Evolutionary conservation across 768 basidiomycete genomes (phyloP), one percentile per base, ranked within the genome.

Genomic region (Boletus rufocinnamomeus): DNA sequence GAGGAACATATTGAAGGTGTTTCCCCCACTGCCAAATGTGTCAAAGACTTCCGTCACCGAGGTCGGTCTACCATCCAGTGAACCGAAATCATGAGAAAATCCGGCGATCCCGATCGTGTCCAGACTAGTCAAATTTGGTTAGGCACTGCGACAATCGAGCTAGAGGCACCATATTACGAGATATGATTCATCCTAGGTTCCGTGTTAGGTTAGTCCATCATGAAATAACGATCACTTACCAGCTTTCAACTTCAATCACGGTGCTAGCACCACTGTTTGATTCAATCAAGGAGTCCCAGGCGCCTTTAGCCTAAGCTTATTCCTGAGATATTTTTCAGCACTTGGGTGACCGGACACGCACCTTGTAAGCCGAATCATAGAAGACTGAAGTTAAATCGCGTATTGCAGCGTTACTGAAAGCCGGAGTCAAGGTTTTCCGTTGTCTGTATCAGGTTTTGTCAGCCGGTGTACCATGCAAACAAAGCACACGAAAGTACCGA

Each of bases 181-280:
- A 80, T 71, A 56, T 66, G 70, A 61, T 78, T 81, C 81, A 80
- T 80, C 76, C 76, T 75, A 35, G 14, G 37, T n/a, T 30, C 14
- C 32, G 21, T 4, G n/a, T 54, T 4, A 16, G 28, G 3, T 30
- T 14, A 9, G 4, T 48, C 13, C 3, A 43, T 37, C 11, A 38
- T 1, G 30, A 57, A 25, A 25, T 10, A 19, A n/a, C 5, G 8
- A 28, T n/a, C 4, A 25, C 71, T 10, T 44, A 78, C 80, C 82
- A 83, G 45, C 63, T 69, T 57, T 83, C 79, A 16, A 83, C 80
- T 41, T 84, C 80, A 35, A 83, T 79, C 8, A 77, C 37, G 0
- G 71, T 67, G 25, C 73, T 68, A 3, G 63, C 69, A n/a, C 55
- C 53, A 2, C 64, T 59, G 3, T 19, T 52, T n/a, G 66, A 50